phyloP scores from a whole-genome alignment of 2,329 filamentous ascomycete genomes.

The Penicillium nordicum region DNA sequence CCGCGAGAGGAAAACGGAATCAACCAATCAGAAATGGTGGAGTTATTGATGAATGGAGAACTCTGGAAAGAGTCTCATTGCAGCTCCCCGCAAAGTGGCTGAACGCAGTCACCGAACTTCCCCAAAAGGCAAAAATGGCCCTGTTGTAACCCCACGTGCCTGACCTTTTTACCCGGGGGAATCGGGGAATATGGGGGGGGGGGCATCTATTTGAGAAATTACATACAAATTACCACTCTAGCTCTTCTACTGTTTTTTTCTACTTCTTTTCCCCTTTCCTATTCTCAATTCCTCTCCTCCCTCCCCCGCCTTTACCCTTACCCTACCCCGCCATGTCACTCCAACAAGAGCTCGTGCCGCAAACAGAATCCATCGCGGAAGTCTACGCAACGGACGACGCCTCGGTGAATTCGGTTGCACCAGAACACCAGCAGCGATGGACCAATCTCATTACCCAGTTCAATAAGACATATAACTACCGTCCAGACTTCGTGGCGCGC shows the following conservation, averaged over 20 bases:
- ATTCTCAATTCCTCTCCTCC: not conserved
- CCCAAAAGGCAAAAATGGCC: conserved; percentile 4
- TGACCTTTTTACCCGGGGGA: conserved; percentile 15
- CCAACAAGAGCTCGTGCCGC: conserved; percentile 60
- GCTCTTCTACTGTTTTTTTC: not conserved
- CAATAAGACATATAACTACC: conserved; percentile 63
- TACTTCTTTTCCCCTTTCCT: not conserved
- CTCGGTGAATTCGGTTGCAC: conserved; percentile 68
- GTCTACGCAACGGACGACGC: conserved; percentile 78
- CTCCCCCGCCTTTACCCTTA: not conserved
- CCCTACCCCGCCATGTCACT: conserved; percentile 36
- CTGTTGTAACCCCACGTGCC: conserved; percentile 5
- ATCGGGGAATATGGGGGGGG: conserved; percentile 13
- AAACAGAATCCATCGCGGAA: conserved; percentile 69
- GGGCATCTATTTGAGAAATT: not conserved
- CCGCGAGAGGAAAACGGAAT: not conserved
- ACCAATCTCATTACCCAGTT: conserved; percentile 69
- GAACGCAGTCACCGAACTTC: conserved; percentile 15
- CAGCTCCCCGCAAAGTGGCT: conserved; percentile 14
- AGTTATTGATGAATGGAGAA: not conserved
- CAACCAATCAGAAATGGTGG: conserved; percentile 1
- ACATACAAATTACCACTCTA: not conserved
- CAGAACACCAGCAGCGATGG: conserved; percentile 71
- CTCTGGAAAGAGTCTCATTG: not conserved
- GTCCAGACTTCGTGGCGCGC: conserved; percentile 76